Evolutionary conservation across 1,284 basidiomycete genomes (phyloP).

Genomic region (Mrakiaceae sp.): DNA sequence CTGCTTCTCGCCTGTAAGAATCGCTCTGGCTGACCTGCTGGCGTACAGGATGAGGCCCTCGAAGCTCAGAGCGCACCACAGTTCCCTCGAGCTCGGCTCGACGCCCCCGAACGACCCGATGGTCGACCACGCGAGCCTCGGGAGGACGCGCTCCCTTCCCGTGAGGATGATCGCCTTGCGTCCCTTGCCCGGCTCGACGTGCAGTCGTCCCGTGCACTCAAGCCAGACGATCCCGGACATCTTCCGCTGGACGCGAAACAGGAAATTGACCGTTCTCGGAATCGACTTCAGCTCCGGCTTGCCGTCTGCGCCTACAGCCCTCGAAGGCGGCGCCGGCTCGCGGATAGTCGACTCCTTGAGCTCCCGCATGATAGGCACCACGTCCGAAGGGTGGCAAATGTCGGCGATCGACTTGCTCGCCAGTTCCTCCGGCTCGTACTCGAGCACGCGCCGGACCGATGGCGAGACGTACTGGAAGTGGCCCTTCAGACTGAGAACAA

Average conservation of each 20-base stretch:
- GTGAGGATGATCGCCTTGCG: slow-evolving; percentile 76
- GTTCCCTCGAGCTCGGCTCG: slow-evolving; percentile 28
- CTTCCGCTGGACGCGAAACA: slow-evolving; percentile 63
- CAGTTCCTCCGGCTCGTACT: slow-evolving; percentile 70
- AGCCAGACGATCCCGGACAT: slow-evolving; percentile 65
- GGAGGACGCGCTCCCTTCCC: slow-evolving; percentile 59
- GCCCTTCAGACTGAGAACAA: slow-evolving; percentile 88
- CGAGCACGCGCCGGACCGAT: slow-evolving; percentile 58
- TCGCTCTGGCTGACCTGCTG: slow-evolving; percentile 22
- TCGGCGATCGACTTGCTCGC: slow-evolving; percentile 64
- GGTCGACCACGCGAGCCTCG: slow-evolving; percentile 49
- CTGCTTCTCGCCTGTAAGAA: slow-evolving; percentile 18
- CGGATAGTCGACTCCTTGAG: slow-evolving; percentile 61
- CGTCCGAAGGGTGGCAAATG: slow-evolving; percentile 76
- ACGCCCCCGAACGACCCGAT: slow-evolving; percentile 42
- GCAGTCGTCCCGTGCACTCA: slow-evolving; percentile 69
- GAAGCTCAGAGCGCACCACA: slow-evolving; percentile 22
- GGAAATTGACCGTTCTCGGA: slow-evolving; percentile 48
- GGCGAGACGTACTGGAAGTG: slow-evolving; percentile 83
- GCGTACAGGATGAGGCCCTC: slow-evolving; percentile 32
- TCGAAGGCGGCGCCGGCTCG: slow-evolving; percentile 19
- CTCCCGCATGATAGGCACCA: slow-evolving; percentile 82
- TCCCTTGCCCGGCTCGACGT: slow-evolving; percentile 79
- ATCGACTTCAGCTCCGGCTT: slow-evolving; percentile 20
- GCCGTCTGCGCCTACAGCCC: slow-evolving; percentile 20